phyloP scores from a whole-genome alignment of 2,329 filamentous ascomycete species.

The Falciphora oryzae region DNA sequence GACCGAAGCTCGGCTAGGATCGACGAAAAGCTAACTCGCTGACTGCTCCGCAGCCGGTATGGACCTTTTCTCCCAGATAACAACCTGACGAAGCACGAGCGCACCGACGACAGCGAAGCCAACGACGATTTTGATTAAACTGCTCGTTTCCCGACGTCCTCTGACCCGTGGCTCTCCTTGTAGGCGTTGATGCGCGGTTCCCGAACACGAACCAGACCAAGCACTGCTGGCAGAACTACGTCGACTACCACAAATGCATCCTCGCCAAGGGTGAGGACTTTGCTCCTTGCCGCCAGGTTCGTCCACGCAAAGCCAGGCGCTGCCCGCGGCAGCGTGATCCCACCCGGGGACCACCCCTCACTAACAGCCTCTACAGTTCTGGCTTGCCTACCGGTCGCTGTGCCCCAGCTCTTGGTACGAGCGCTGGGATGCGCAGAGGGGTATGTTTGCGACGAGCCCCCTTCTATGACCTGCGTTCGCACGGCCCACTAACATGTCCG shows the following conservation, averaged over 20 bases:
- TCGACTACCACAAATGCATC: slow-evolving; percentile 99
- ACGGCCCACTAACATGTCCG: not conserved
- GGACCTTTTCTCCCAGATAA: not conserved
- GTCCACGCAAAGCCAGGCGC: slow-evolving; percentile 14
- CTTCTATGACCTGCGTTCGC: not conserved
- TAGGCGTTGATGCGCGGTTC: slow-evolving; percentile 98
- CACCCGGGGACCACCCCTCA: slow-evolving; percentile 15
- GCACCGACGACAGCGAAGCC: not conserved
- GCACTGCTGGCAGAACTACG: slow-evolving; percentile 99
- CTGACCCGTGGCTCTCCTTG: not conserved
- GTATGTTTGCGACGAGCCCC: slow-evolving; percentile 47
- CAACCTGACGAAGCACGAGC: not conserved
- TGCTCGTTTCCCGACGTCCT: not conserved
- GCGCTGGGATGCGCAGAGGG: slow-evolving; percentile 96
- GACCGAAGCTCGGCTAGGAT: not conserved
- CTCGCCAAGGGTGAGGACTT: slow-evolving; percentile 98
- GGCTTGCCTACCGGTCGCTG: slow-evolving; percentile 90
- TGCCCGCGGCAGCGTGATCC: not conserved
- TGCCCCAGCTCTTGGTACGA: slow-evolving; percentile 93
- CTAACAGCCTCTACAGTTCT: slow-evolving; percentile 61
- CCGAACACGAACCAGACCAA: slow-evolving; percentile 98
- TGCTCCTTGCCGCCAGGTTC: slow-evolving; percentile 91
- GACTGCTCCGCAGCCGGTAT: slow-evolving; percentile 36
- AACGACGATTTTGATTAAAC: not conserved
- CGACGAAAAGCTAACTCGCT: slow-evolving; percentile 32